phyloP scores from a whole-genome alignment of 208 protist genomes.

The Wallacemonas sp. region DNA sequence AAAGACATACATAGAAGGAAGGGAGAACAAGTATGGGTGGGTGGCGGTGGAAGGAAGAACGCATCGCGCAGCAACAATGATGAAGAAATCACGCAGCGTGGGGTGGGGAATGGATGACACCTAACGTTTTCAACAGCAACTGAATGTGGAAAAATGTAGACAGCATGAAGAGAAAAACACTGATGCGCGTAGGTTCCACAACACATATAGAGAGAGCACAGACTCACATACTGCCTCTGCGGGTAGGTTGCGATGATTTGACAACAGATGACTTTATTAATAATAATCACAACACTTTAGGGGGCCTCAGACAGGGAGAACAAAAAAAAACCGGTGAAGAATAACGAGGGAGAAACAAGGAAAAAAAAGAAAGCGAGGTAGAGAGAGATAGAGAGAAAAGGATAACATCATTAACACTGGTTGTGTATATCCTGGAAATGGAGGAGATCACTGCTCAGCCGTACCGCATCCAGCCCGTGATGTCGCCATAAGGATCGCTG shows the following conservation, averaged over 20 bases:
- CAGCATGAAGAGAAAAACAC: no score
- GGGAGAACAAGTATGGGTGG: no score
- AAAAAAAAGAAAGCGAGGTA: background rate
- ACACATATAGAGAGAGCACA: no score
- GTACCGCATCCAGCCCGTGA: slow-evolving; percentile 32
- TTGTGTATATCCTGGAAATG: background rate
- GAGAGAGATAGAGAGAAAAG: slow-evolving; percentile 12
- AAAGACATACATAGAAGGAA: background rate
- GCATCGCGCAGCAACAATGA: no score
- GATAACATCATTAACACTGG: background rate
- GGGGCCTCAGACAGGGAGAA: background rate
- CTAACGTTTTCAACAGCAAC: no score
- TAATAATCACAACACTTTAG: background rate
- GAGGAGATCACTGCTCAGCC: background rate
- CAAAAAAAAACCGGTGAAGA: background rate
- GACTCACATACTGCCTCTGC: no score
- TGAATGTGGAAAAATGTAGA: no score
- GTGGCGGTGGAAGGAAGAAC: no score
- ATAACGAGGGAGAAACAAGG: background rate
- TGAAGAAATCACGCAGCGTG: no score
- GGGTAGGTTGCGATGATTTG: no score
- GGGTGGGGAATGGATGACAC: no score
- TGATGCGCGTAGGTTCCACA: no score
- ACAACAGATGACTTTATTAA: background rate
- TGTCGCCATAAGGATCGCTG: slow-evolving; percentile 9